These are phyloP conservation scores for Trametes sanguinea DNA, from an alignment of 768 basidiomycete species.

Conservation along the genomic window DNA sequence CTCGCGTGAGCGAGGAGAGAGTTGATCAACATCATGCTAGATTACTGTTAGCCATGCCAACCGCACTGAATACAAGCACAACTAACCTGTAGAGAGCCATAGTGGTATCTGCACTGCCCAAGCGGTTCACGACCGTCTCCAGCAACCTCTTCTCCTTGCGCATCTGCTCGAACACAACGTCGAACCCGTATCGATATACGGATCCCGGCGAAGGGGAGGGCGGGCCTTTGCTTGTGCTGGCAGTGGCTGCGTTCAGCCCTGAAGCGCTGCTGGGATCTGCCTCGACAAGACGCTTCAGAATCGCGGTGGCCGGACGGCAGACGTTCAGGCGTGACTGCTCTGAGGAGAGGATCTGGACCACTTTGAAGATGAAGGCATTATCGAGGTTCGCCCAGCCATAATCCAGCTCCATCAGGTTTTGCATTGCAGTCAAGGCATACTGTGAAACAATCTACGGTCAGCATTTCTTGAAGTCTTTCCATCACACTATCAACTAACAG, in stretches of 20 bases:
- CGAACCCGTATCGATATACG: constrained; percentile 82
- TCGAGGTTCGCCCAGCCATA: constrained; percentile 81
- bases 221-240: constrained; percentile 61
- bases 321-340: constrained; percentile 82
- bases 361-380: constrained; percentile 69
- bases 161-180: constrained; percentile 82
- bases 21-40: constrained; percentile 88
- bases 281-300: constrained; percentile 87
- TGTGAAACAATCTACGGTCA: constrained; percentile 31
- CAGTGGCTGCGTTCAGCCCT: constrained; percentile 51
- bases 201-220: constrained; percentile 64
- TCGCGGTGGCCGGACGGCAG: constrained; percentile 87
- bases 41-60: constrained; percentile 17
- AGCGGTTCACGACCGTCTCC: constrained; percentile 78
- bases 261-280: constrained; percentile 75
- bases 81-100: constrained; percentile 80
- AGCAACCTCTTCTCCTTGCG: constrained; percentile 66
- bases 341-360: constrained; percentile 79
- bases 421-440: constrained; percentile 86
- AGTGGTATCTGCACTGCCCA: constrained; percentile 81
- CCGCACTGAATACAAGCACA: not conserved
- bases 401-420: constrained; percentile 85
- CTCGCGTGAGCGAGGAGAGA: constrained; percentile 80
- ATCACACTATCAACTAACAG: constrained; percentile 48
- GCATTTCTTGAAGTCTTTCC: too few species aligned